Evolutionary conservation across 805 yeast genomes (phyloP).

Genomic region (Kuraishia capsulata): DNA sequence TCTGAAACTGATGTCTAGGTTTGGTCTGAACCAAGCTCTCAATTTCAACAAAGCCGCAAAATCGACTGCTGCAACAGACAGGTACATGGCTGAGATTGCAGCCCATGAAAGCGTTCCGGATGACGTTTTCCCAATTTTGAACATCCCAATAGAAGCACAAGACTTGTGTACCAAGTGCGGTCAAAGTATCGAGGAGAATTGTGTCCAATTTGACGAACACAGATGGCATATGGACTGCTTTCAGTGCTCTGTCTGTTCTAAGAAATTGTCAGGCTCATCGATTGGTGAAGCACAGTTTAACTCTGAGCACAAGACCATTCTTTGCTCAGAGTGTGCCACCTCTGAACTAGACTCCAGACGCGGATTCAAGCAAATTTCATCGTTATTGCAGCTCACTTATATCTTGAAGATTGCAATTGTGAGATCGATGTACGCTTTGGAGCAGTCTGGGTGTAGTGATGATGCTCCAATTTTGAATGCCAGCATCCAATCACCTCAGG

Average conservation of each 20-base stretch:
- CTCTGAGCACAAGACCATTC: conserved; percentile 23
- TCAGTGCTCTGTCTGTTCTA: conserved; percentile 50
- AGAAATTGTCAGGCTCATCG: conserved; percentile 26
- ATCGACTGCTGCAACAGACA: conserved; percentile 52
- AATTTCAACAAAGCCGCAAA: conserved; percentile 49
- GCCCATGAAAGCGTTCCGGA: conserved; percentile 31
- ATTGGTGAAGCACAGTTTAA: conserved; percentile 38
- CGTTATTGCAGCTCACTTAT: conserved; percentile 65
- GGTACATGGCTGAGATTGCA: conserved; percentile 47
- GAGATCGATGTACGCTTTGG: conserved; percentile 58
- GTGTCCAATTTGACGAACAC: conserved; percentile 47
- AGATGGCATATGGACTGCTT: conserved; percentile 86
- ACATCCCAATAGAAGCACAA: conserved; percentile 50
- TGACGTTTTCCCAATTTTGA: conserved; percentile 29
- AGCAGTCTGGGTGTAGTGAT: conserved; percentile 13
- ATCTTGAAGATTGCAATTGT: conserved; percentile 77
- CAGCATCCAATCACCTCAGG: neutral
- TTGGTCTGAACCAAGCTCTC: conserved; percentile 73
- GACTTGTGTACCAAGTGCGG: conserved; percentile 70
- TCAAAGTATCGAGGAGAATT: conserved; percentile 77
- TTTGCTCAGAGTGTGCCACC: conserved; percentile 58
- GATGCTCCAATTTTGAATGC: neutral
- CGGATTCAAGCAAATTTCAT: conserved; percentile 58
- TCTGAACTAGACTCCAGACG: conserved; percentile 35
- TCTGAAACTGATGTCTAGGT: conserved; percentile 72